These are phyloP conservation scores for Mortierella alpina DNA, from an alignment of 192 early-diverging fungal genomes.

Conservation along the genomic window DNA sequence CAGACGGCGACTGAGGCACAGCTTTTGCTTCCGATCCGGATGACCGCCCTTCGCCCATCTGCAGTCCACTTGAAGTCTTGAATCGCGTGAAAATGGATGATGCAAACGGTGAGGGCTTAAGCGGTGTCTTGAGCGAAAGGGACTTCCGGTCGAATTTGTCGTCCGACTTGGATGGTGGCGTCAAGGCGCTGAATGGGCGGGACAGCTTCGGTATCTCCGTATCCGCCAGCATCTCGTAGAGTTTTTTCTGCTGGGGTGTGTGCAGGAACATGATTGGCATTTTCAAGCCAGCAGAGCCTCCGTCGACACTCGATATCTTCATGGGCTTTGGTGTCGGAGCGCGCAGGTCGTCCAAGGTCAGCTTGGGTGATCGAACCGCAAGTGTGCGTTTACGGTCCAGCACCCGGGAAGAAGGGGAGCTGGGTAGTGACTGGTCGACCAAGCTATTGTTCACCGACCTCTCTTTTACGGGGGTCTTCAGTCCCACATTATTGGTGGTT, in stretches of 20 bases:
- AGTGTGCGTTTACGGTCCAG: not conserved
- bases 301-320: not conserved
- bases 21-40: too few species aligned
- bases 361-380: constrained; percentile 10
- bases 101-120: constrained; percentile 12
- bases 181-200: not conserved
- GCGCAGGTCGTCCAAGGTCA: constrained; percentile 41
- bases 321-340: constrained; percentile 42
- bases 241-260: constrained; percentile 37
- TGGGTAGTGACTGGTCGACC: not conserved
- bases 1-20: not conserved
- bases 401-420: not conserved
- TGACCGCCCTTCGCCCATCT: not conserved
- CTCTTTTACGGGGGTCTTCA: not conserved
- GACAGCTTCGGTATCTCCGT: not conserved
- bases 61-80: not conserved
- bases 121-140: not conserved
- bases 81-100: constrained; percentile 46
- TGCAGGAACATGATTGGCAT: constrained; percentile 48
- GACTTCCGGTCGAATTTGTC: not conserved
- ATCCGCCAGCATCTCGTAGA: constrained; percentile 12
- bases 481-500: too few species aligned
- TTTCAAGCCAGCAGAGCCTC: not conserved
- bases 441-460: not conserved
- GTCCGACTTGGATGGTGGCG: constrained; percentile 8